Evolutionary conservation across 2,329 filamentous ascomycete genomes (phyloP).

Genomic region (Cladosporium sp.): DNA sequence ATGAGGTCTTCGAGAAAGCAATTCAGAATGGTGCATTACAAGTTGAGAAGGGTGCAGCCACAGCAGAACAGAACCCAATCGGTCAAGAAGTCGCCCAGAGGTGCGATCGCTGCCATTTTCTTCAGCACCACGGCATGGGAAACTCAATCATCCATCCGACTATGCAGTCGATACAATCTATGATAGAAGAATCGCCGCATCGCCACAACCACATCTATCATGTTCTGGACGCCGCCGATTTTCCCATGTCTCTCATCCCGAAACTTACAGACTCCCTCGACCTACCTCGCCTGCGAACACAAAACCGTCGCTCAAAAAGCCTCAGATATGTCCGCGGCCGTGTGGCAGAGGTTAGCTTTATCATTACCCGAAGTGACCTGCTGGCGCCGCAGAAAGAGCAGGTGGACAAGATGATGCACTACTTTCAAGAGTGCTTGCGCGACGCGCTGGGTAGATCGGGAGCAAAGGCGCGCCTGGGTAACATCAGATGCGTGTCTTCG

Average conservation of each 20-base stretch:
- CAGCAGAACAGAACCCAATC: neutral
- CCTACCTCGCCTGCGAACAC: slow-evolving; percentile 66
- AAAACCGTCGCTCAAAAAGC: slow-evolving; percentile 69
- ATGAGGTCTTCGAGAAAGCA: slow-evolving; percentile 31
- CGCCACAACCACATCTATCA: slow-evolving; percentile 94
- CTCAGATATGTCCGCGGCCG: slow-evolving; percentile 60
- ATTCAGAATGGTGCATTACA: slow-evolving; percentile 27
- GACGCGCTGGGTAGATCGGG: slow-evolving; percentile 65
- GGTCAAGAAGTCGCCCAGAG: slow-evolving; percentile 43
- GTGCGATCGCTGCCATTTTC: slow-evolving; percentile 80
- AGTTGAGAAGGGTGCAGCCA: slow-evolving; percentile 20
- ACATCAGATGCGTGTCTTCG: slow-evolving; percentile 79
- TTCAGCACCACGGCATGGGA: slow-evolving; percentile 69
- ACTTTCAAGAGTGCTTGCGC: slow-evolving; percentile 69
- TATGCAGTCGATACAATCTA: slow-evolving; percentile 72
- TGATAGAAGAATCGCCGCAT: slow-evolving; percentile 81
- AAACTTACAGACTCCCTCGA: slow-evolving; percentile 64
- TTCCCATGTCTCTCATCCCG: slow-evolving; percentile 86
- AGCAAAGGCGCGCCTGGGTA: slow-evolving; percentile 72
- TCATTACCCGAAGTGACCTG: slow-evolving; percentile 83
- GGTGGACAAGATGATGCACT: slow-evolving; percentile 81
- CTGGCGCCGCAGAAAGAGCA: slow-evolving; percentile 77
- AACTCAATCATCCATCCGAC: slow-evolving; percentile 72
- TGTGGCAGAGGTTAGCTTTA: slow-evolving; percentile 75
- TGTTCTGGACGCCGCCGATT: slow-evolving; percentile 89